Evolutionary conservation across 257 asterid genomes (phyloP).

Genomic region (Forsythia suspensa): DNA sequence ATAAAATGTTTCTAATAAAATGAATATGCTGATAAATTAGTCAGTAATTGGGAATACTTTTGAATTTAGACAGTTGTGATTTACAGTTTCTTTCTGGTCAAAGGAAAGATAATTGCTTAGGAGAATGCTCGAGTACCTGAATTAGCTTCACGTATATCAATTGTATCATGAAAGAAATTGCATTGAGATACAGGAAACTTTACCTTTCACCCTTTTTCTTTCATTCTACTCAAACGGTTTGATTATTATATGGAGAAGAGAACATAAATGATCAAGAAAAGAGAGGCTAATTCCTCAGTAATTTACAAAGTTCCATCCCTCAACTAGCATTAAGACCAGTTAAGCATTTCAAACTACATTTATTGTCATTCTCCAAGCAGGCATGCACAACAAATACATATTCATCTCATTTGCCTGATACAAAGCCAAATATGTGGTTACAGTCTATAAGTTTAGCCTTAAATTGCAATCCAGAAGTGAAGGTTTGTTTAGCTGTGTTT

Average conservation of each 20-base stretch:
- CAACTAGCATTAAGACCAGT: background rate
- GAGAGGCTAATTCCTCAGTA: background rate
- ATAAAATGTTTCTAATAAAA: too few relatives aligned
- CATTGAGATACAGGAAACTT: background rate
- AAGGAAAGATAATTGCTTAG: background rate
- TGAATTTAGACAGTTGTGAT: background rate
- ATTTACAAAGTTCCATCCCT: background rate
- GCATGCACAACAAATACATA: background rate
- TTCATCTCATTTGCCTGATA: background rate
- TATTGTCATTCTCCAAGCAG: background rate
- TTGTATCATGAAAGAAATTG: background rate
- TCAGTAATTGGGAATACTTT: too few relatives aligned
- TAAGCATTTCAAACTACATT: background rate
- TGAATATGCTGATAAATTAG: too few relatives aligned
- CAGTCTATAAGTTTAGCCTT: background rate
- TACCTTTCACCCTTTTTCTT: background rate
- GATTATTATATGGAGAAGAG: background rate
- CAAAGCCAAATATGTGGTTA: background rate
- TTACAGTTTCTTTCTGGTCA: background rate
- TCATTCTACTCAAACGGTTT: background rate
- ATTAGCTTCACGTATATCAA: background rate
- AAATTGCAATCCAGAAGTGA: slow-evolving; percentile 5
- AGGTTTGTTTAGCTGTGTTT: slow-evolving; percentile 8
- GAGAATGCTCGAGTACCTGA: background rate
- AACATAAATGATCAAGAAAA: background rate